phyloP scores from a whole-genome alignment of 768 basidiomycete species.

The Rossbeevera mucosa region DNA sequence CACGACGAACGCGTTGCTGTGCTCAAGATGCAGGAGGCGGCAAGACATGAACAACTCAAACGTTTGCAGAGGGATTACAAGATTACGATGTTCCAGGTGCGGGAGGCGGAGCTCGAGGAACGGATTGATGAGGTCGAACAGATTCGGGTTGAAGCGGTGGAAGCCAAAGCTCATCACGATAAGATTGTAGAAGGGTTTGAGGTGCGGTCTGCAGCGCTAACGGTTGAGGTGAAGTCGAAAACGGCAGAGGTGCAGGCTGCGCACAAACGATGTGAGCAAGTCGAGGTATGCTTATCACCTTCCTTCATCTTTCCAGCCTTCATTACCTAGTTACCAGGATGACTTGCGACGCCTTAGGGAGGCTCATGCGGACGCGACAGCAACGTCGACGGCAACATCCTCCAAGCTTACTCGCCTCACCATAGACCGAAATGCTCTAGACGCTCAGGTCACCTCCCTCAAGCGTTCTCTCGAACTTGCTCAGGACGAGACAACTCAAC shows the following conservation, averaged over 20 bases:
- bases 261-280: slow-evolving; percentile 42
- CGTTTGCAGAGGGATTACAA: slow-evolving; percentile 61
- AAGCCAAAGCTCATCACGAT: slow-evolving; percentile 20
- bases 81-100: slow-evolving; percentile 62
- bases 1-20: slow-evolving; percentile 50
- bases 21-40: slow-evolving; percentile 49
- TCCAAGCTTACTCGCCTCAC: slow-evolving; percentile 54
- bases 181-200: slow-evolving; percentile 26
- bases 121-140: slow-evolving; percentile 52
- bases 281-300: slow-evolving; percentile 37
- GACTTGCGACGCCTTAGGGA: slow-evolving; percentile 43
- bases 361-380: slow-evolving; percentile 46
- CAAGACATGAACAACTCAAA: slow-evolving; percentile 54
- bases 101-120: slow-evolving; percentile 56
- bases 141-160: slow-evolving; percentile 31
- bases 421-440: slow-evolving; percentile 55
- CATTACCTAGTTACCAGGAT: slow-evolving; percentile 19
- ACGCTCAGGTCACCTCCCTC: slow-evolving; percentile 49
- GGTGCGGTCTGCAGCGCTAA: slow-evolving; percentile 32
- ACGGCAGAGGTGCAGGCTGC: slow-evolving; percentile 36
- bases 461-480: slow-evolving; percentile 55
- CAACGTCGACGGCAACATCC: slow-evolving; percentile 40
- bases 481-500: slow-evolving; percentile 48
- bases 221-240: slow-evolving; percentile 37
- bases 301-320: neutral